Evolutionary conservation across 805 yeast genomes (phyloP).

Genomic region (Brettanomyces anomalus): DNA sequence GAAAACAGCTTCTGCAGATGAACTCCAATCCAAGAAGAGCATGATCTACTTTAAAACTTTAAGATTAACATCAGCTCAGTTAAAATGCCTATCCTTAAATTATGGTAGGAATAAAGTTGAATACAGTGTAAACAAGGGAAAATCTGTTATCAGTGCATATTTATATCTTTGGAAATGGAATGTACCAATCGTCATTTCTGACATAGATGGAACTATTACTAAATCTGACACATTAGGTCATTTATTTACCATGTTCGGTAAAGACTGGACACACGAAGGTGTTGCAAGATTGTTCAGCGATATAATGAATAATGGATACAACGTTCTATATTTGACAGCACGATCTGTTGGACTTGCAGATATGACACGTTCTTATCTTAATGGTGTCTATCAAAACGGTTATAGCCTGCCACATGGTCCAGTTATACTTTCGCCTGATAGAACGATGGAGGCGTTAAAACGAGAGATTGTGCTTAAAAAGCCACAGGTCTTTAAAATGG

Average conservation of each 20-base stretch:
- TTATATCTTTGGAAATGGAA: slow-evolving; percentile 76
- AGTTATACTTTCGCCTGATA: slow-evolving; percentile 87
- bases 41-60: slow-evolving; percentile 68
- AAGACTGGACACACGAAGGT: slow-evolving; percentile 97
- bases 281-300: slow-evolving; percentile 90
- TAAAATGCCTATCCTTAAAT: slow-evolving; percentile 60
- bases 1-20: slow-evolving; percentile 4
- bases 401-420: slow-evolving; percentile 78
- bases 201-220: slow-evolving; percentile 96
- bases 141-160: slow-evolving; percentile 63
- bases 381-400: slow-evolving; percentile 71
- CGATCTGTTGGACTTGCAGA: slow-evolving; percentile 95
- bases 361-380: slow-evolving; percentile 73
- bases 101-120: slow-evolving; percentile 72
- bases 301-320: slow-evolving; percentile 79
- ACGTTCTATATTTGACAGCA: slow-evolving; percentile 88
- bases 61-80: slow-evolving; percentile 84
- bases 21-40: slow-evolving; percentile 6
- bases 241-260: slow-evolving; percentile 83
- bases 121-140: slow-evolving; percentile 78
- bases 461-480: slow-evolving; percentile 90
- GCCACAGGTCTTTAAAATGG: slow-evolving; percentile 98
- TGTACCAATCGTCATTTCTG: slow-evolving; percentile 90
- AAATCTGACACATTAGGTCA: slow-evolving; percentile 97
- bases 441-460: slow-evolving; percentile 90